These are phyloP conservation scores for Obba rivulosa DNA, from an alignment of 768 basidiomycete genomes.

Conservation along the genomic window DNA sequence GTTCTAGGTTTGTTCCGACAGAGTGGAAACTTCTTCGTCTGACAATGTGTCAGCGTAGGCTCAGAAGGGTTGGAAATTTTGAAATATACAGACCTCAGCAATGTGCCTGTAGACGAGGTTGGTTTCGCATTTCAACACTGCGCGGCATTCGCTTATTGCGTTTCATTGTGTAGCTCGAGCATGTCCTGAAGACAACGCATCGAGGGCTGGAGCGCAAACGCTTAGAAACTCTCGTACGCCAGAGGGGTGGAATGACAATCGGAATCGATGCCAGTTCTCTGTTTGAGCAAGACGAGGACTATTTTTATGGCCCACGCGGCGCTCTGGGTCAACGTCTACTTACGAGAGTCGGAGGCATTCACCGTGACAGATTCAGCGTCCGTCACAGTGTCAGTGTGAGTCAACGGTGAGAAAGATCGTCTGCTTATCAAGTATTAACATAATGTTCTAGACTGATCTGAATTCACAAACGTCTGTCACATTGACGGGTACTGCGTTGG, in stretches of 20 bases:
- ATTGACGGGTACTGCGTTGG: conserved; percentile 33
- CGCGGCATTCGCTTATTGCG: background rate
- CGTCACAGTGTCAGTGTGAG: conserved; percentile 42
- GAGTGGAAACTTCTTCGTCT: background rate
- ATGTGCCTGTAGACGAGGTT: conserved; percentile 9
- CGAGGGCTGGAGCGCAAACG: conserved; percentile 31
- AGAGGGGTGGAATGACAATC: conserved; percentile 40
- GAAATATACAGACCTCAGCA: conserved; percentile 8
- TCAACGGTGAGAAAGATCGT: conserved; percentile 6
- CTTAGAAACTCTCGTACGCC: conserved; percentile 35
- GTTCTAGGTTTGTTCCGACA: conserved; percentile 44
- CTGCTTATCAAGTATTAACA: background rate
- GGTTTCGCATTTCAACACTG: background rate
- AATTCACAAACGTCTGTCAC: conserved; percentile 38
- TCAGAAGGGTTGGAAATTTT: conserved; percentile 14
- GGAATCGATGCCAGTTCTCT: conserved; percentile 46
- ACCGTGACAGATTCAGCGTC: conserved; percentile 27
- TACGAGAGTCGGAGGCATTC: background rate
- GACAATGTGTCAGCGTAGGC: conserved; percentile 14
- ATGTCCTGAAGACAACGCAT: conserved; percentile 36
- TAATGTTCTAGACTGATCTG: conserved; percentile 39
- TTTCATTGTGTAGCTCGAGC: conserved; percentile 35
- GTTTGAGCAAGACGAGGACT: conserved; percentile 31
- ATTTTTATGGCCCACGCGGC: conserved; percentile 20
- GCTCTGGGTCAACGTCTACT: background rate